Conservation (phyloP, 176 grass and related monocot genomes). For the Guadua angustifolia region DNA sequence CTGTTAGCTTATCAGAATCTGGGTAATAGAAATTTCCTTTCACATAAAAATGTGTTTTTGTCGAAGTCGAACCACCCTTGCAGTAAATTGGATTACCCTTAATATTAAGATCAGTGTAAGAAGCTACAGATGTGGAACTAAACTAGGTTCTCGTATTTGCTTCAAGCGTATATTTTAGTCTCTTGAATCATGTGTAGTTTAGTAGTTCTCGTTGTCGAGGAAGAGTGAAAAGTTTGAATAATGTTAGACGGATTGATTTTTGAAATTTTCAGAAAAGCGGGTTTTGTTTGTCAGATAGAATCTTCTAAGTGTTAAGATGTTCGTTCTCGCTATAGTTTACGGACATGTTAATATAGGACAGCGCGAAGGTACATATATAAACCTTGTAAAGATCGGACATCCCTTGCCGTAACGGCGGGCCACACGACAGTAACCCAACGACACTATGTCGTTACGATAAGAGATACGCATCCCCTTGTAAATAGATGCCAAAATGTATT, state of each 20-base stretch:
- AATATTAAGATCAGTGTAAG: not conserved
- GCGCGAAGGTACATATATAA: rapidly evolving
- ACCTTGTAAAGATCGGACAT: no score
- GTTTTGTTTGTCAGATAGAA: not conserved
- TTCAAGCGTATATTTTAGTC: not conserved
- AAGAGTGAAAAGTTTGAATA: not conserved
- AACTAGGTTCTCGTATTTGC: not conserved
- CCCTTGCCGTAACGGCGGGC: no score
- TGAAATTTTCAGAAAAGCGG: not conserved
- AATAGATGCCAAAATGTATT: not conserved
- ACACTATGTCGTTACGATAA: no score
- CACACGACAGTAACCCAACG: no score
- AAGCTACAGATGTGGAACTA: not conserved
- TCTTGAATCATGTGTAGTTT: not conserved
- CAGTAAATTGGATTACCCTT: not conserved
- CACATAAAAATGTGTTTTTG: not conserved
- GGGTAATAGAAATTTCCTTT: no score
- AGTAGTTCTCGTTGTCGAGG: not conserved
- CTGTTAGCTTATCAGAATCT: no score
- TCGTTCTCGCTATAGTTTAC: not conserved
- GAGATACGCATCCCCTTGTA: no score
- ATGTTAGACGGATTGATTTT: not conserved
- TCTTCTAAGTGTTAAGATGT: not conserved
- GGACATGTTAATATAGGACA: not conserved
- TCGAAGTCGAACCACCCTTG: not conserved